Conservation (phyloP, 768 basidiomycete genomes). For the Kwoniella botswanensis region DNA sequence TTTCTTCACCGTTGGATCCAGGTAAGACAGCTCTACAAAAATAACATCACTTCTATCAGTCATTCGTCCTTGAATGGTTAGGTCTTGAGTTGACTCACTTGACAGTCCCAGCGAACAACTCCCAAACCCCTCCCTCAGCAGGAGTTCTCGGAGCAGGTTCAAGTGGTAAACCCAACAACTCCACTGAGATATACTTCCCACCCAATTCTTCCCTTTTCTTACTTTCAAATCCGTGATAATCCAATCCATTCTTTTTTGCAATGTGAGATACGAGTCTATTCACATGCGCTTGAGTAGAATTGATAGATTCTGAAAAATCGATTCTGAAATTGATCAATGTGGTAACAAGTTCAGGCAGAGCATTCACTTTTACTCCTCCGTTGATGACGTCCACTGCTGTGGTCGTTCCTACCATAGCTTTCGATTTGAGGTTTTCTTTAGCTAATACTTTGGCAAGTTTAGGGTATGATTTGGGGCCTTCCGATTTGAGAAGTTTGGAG, state of each 20-base stretch:
- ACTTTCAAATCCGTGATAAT: constrained; percentile 32
- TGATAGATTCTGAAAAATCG: constrained; percentile 50
- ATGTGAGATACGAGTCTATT: constrained; percentile 31
- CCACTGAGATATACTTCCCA: constrained; percentile 39
- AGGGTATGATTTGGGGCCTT: constrained; percentile 36
- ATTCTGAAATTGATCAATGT: constrained; percentile 54
- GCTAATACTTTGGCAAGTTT: constrained; percentile 40
- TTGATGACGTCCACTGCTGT: constrained; percentile 54
- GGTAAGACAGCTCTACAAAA: constrained; percentile 36
- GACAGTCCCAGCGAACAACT: constrained; percentile 54
- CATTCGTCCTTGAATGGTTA: not conserved
- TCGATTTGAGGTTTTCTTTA: constrained; percentile 10
- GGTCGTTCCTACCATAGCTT: constrained; percentile 50
- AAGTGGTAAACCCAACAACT: constrained; percentile 44
- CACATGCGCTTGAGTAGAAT: constrained; percentile 42
- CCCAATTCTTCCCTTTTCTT: constrained; percentile 20
- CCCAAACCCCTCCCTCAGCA: constrained; percentile 46
- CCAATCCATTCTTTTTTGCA: constrained; percentile 38
- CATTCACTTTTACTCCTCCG: constrained; percentile 55
- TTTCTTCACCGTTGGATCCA: constrained; percentile 43
- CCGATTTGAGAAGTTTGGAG: constrained; percentile 35
- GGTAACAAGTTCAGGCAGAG: constrained; percentile 50
- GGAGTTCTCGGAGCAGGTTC: constrained; percentile 54
- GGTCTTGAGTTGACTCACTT: constrained; percentile 34
- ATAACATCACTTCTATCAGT: not conserved